A percentile compares a stretch with the other conserved stretches of the same genome.
These are phyloP conservation scores for Colletotrichum agaves DNA, from an alignment of 2,329 filamentous ascomycete genomes.

Conservation along the genomic window DNA sequence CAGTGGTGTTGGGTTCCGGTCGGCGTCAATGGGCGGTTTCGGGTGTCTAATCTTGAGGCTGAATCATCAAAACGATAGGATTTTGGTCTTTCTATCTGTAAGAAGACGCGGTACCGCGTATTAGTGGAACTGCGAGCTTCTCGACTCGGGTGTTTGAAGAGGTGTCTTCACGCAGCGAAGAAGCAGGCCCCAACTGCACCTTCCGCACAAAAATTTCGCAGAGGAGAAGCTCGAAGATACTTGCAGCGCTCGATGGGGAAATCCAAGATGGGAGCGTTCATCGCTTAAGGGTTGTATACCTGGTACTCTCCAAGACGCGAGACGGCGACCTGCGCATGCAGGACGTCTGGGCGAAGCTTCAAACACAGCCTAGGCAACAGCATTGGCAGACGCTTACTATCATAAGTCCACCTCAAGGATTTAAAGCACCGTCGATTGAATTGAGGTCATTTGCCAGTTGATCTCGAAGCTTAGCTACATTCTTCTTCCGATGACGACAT, in stretches of 20 bases:
- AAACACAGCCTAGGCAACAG: neutral
- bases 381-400: neutral
- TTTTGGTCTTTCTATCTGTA: constrained; percentile 14
- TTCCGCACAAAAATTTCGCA: neutral
- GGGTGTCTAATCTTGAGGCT: constrained; percentile 16
- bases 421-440: too few species aligned
- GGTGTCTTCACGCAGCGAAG: neutral
- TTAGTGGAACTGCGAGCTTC: constrained; percentile 16
- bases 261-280: constrained; percentile 36
- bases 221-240: neutral
- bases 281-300: neutral
- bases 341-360: neutral
- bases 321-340: neutral
- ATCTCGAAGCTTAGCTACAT: too few species aligned
- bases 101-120: neutral
- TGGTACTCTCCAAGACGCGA: neutral
- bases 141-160: neutral
- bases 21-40: neutral
- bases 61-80: neutral
- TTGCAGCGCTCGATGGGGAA: constrained; percentile 16
- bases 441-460: too few species aligned
- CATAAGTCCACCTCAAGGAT: neutral
- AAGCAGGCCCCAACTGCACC: neutral
- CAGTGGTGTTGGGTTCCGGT: constrained; percentile 27
- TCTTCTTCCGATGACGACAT: too few species aligned